Conservation (phyloP, 805 yeast genomes). For the Saccharomycopsis babjevae region DNA sequence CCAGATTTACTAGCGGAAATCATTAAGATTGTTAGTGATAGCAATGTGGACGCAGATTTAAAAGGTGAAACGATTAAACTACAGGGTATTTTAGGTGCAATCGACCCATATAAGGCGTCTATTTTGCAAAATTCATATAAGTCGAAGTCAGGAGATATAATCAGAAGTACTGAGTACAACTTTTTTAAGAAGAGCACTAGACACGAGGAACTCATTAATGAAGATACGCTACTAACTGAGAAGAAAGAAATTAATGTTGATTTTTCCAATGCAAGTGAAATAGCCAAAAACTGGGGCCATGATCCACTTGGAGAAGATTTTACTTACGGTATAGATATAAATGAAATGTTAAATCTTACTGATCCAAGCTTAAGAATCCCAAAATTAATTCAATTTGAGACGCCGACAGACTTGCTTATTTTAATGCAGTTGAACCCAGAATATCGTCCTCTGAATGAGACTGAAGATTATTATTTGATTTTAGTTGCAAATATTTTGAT, state of each 20-base stretch:
- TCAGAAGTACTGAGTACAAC: neutral
- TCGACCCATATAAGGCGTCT: constrained; percentile 92
- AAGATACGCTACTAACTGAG: neutral
- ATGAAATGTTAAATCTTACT: constrained; percentile 22
- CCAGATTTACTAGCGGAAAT: constrained; percentile 81
- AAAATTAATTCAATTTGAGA: constrained; percentile 49
- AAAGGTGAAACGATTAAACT: constrained; percentile 83
- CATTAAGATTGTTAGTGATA: constrained; percentile 55
- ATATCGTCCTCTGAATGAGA: constrained; percentile 62
- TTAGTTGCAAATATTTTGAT: constrained; percentile 82
- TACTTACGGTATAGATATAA: constrained; percentile 13
- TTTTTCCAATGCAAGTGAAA: constrained; percentile 2
- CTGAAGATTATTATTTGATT: constrained; percentile 90
- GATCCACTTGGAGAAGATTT: constrained; percentile 11
- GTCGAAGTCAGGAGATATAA: neutral
- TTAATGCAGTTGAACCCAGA: constrained; percentile 62
- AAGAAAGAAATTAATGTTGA: neutral
- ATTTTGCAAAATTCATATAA: constrained; percentile 58
- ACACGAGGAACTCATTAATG: constrained; percentile 21
- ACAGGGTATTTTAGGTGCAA: constrained; percentile 89
- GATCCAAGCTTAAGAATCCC: constrained; percentile 33
- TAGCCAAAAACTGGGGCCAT: constrained; percentile 18
- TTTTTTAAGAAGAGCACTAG: neutral
- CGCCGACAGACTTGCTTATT: constrained; percentile 81
- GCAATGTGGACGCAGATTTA: constrained; percentile 52